Conservation (phyloP, 208 protist genomes). For the Borovskyia barvae region DNA sequence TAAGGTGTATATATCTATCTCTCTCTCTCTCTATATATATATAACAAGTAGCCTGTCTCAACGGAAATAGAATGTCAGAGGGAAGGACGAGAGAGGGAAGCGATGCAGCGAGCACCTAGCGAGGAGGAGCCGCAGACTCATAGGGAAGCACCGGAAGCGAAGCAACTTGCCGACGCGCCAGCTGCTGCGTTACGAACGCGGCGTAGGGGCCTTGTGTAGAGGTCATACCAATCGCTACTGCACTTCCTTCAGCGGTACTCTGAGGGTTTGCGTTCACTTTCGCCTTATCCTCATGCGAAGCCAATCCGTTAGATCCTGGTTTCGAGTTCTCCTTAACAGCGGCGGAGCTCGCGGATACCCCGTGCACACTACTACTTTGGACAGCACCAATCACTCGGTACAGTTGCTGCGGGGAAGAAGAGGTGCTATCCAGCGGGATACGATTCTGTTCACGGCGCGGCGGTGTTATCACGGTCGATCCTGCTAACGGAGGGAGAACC, state of each 20-base stretch:
- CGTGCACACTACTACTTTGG: constrained; percentile 8
- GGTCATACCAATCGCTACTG: constrained; percentile 44
- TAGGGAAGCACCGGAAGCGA: constrained; percentile 58
- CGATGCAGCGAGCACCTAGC: no score
- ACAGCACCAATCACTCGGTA: constrained; percentile 11
- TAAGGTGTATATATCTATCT: no score
- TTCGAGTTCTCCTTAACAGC: background rate
- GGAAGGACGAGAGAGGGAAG: no score
- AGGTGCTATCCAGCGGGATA: background rate
- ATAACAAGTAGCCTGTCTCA: no score
- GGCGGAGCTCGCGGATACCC: background rate
- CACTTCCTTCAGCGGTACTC: background rate
- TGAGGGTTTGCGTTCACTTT: background rate
- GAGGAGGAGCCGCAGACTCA: no score
- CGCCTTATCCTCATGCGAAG: background rate
- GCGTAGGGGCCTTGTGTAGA: constrained; percentile 58
- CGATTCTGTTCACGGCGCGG: background rate
- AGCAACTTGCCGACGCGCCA: constrained; percentile 43
- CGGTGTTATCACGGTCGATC: background rate
- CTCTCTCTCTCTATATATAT: no score
- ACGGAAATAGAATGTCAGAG: no score
- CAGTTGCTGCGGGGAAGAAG: constrained; percentile 10
- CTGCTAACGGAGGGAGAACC: constrained; percentile 1
- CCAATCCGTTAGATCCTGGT: background rate
- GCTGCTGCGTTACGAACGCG: constrained; percentile 45